Evolutionary conservation across 177 flowering plant species (phyloP).

Genomic region (Vitis hybrid): DNA sequence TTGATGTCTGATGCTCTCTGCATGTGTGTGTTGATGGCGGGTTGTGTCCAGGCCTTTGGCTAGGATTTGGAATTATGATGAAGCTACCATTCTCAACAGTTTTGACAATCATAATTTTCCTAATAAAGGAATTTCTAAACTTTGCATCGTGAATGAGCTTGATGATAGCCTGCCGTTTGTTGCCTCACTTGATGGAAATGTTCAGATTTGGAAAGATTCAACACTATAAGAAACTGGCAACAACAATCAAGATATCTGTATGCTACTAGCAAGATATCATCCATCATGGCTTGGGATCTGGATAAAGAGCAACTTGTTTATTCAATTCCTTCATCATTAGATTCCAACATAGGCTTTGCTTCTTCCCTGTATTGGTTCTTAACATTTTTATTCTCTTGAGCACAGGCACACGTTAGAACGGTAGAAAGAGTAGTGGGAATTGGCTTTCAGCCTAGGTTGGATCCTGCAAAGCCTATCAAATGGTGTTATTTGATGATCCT

Average conservation of each 20-base stretch:
- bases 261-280: constrained; percentile 80
- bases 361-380: background rate
- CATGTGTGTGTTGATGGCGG: no score
- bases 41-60: no score
- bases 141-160: constrained; percentile 88
- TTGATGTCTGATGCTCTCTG: no score
- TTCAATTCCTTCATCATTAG: constrained; percentile 64
- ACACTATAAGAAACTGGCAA: constrained; percentile 74
- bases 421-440: constrained; percentile 79
- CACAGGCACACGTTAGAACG: constrained; percentile 61
- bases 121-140: constrained; percentile 87
- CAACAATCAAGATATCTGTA: constrained; percentile 95
- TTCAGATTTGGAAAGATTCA: constrained; percentile 92
- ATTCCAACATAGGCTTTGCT: constrained; percentile 51
- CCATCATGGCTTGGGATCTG: constrained; percentile 90
- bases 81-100: constrained; percentile 62
- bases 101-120: constrained; percentile 82
- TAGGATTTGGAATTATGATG: constrained; percentile 92
- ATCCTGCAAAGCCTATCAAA: constrained; percentile 14
- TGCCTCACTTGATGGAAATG: constrained; percentile 91
- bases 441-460: constrained; percentile 94
- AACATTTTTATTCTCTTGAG: background rate
- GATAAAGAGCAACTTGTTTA: constrained; percentile 84
- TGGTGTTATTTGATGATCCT: no score
- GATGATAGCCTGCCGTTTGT: constrained; percentile 94